Percentiles rank a stretch among this genome's conserved stretches.
These are phyloP conservation scores for California macrophylla DNA, from an alignment of 441 rosid species.

Conservation along the genomic window DNA sequence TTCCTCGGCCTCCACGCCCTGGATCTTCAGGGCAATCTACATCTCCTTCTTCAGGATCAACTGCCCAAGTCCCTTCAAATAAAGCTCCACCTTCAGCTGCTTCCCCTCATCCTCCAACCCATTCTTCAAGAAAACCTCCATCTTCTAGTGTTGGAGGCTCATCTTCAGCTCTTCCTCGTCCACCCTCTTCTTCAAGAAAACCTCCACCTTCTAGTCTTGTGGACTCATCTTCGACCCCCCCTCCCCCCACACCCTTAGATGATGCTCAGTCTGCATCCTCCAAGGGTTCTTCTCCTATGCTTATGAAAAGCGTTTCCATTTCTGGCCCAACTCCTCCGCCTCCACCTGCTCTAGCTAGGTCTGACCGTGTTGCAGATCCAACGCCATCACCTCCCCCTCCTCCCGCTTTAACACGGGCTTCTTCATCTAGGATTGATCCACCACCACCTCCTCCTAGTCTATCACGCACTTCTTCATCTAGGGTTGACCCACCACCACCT, in stretches of 20 bases:
- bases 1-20: slow-evolving; percentile 9
- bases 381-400: slow-evolving; percentile 28
- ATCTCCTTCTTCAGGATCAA: slow-evolving; percentile 10
- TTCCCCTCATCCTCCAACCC: slow-evolving; percentile 6
- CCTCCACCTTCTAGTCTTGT: slow-evolving; percentile 21
- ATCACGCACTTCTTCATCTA: not conserved
- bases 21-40: slow-evolving; percentile 17
- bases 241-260: slow-evolving; percentile 25
- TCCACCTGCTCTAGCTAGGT: slow-evolving; percentile 37
- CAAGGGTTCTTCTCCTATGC: slow-evolving; percentile 24
- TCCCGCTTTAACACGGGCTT: not conserved
- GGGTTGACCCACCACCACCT: not conserved
- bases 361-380: slow-evolving; percentile 20
- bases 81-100: slow-evolving; percentile 1
- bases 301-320: slow-evolving; percentile 15
- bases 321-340: slow-evolving; percentile 44
- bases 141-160: slow-evolving; percentile 19
- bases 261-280: slow-evolving; percentile 21
- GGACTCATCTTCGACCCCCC: slow-evolving; percentile 27
- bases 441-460: not conserved
- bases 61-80: not conserved
- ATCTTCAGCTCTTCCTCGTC: slow-evolving; percentile 26
- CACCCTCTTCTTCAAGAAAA: slow-evolving; percentile 12
- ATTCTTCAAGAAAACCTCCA: slow-evolving; percentile 11
- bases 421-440: not conserved